phyloP scores from a whole-genome alignment of 192 early-diverging fungal species.

The Coemansia biformis region DNA sequence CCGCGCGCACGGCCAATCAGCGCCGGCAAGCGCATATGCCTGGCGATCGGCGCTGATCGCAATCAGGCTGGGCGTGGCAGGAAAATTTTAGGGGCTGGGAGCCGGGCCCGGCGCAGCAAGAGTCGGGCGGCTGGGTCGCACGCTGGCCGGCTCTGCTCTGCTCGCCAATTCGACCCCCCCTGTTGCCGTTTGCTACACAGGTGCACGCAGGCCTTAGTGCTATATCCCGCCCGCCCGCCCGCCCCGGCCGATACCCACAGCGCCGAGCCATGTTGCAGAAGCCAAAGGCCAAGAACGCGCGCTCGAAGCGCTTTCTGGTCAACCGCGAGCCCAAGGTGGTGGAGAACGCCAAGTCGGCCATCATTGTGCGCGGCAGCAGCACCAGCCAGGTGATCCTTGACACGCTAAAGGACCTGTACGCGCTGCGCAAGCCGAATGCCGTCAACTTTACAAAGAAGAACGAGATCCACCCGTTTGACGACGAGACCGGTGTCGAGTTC shows the following conservation, averaged over 20 bases:
- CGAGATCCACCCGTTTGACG: constrained; percentile 94
- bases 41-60: not conserved
- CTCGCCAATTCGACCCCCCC: too few species aligned
- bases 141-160: not conserved
- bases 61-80: not conserved
- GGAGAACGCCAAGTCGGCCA: constrained; percentile 86
- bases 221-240: too few species aligned
- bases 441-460: constrained; percentile 92
- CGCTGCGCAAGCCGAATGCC: constrained; percentile 84
- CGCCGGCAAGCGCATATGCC: not conserved
- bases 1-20: constrained; percentile 2
- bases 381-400: constrained; percentile 80
- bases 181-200: too few species aligned
- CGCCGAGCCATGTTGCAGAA: too few species aligned
- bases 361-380: constrained; percentile 81
- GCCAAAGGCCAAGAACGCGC: constrained; percentile 82
- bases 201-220: too few species aligned
- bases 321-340: constrained; percentile 85
- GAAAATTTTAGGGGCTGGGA: not conserved
- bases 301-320: constrained; percentile 76
- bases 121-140: too few species aligned
- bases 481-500: constrained; percentile 84
- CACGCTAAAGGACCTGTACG: constrained; percentile 85
- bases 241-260: too few species aligned
- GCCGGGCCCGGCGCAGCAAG: not conserved